Evolutionary conservation across 495 filamentous ascomycete species (phyloP), one percentile per base, ranked within the genome.

Genomic region (Talaromyces wortmannii): DNA sequence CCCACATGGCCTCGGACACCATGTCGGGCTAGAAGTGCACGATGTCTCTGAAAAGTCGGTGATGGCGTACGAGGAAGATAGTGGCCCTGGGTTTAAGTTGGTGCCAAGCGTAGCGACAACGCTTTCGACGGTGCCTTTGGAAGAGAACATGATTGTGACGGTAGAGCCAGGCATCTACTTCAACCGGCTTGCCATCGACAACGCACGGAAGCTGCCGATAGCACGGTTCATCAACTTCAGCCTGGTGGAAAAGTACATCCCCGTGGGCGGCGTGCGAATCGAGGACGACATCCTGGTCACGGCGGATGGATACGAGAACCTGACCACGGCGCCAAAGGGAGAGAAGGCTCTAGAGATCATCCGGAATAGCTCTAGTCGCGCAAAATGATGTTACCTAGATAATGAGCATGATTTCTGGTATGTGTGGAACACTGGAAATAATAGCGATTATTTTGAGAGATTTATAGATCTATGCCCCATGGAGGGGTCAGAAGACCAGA

Each of bases 91-190:
- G 23, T 23, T 23, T 23, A 23, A 23, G 23, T 4, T 23, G 23
- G 23, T 23, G 23, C 23, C 23, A 23, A 23, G 23, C 23, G 23
- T 23, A 23, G 23, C 23, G 23, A 23, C 23, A 23, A 23, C 64
- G 4, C 31, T 65, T 1, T 67, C 69, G n/a, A 64, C 63, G 6
- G 74, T 78, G 51, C 61, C 65, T 49, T 66, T 95, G 50, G 76
- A 82, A 57, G 76, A 83, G 53, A 80, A 82, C 17, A 90, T 91
- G 85, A 80, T 95, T 13, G 81, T 96, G 13, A 95, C 91, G 0
- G 79, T 97, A 45, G 90, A 96, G 67, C 91, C 91, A 8, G 92
- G 92, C 18, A 81, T 97, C 67, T 90, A 90, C 70, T 98, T 97
- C 63, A 95, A 91, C 63, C 75, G 81, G 10, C 89, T 92, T 61